Conservation (phyloP, 1,139 yeast species). For the Sugiyamaella japonica region DNA sequence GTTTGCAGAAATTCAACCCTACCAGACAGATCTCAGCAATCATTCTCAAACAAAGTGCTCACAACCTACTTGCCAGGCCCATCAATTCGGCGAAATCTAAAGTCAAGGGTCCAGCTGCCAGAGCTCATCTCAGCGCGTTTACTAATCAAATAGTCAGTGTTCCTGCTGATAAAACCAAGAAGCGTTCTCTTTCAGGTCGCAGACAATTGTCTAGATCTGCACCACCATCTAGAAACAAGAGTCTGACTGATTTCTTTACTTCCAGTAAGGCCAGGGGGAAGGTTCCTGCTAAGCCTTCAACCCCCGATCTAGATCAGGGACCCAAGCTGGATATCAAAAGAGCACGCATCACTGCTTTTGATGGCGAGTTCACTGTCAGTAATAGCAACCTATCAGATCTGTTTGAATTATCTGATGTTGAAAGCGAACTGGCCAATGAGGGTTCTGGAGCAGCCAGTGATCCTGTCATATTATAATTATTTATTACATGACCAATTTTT, state of each 20-base stretch:
- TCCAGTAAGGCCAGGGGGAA: not conserved
- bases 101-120: not conserved
- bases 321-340: too few species aligned
- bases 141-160: conserved; percentile 8
- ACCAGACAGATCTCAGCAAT: conserved; percentile 1
- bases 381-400: not conserved
- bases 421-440: not conserved
- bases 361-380: not conserved
- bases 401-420: conserved; percentile 6
- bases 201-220: not conserved
- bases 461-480: not conserved
- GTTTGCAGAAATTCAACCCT: not conserved
- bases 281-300: not conserved
- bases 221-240: not conserved
- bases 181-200: conserved; percentile 7
- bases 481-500: not conserved
- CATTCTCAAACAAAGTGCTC: conserved; percentile 8
- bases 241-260: conserved; percentile 9
- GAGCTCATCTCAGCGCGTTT: conserved; percentile 2
- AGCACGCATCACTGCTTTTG: too few species aligned
- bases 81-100: conserved; percentile 6
- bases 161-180: not conserved
- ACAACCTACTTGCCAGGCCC: conserved; percentile 1
- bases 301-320: not conserved
- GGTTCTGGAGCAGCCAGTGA: not conserved